These are phyloP conservation scores for Fusarium begoniae DNA, from an alignment of 2,329 filamentous ascomycete species.

Conservation along the genomic window DNA sequence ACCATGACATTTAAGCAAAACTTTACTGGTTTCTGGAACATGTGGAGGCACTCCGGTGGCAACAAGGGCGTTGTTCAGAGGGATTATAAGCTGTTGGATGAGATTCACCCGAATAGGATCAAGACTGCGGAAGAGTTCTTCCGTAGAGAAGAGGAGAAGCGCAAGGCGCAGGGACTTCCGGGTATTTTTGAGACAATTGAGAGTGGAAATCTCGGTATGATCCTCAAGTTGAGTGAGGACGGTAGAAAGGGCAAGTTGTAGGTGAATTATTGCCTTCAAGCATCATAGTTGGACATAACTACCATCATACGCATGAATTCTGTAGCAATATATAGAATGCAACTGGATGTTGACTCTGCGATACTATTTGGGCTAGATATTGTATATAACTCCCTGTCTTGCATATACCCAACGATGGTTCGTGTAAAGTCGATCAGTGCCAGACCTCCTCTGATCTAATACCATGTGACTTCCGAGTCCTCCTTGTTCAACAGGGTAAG, in stretches of 20 bases:
- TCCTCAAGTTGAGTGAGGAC: background rate
- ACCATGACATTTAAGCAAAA: slow-evolving; percentile 8
- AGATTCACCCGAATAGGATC: slow-evolving; percentile 18
- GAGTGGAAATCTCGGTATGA: rapidly evolving
- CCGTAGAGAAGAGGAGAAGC: background rate
- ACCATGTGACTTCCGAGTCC: background rate
- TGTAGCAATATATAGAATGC: rapidly evolving
- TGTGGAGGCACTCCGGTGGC: slow-evolving; percentile 2
- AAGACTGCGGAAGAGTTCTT: slow-evolving; percentile 19
- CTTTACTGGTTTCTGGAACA: slow-evolving; percentile 23
- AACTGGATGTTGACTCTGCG: rapidly evolving
- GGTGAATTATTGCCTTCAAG: rapidly evolving
- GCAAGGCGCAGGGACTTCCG: rapidly evolving
- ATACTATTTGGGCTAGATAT: rapidly evolving
- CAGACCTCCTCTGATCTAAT: rapidly evolving
- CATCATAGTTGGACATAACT: rapidly evolving
- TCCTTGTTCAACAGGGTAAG: no score
- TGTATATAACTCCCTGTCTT: background rate
- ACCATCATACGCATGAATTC: rapidly evolving
- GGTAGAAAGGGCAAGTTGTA: background rate
- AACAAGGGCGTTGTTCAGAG: slow-evolving; percentile 9
- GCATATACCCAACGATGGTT: rapidly evolving
- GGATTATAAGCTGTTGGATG: slow-evolving; percentile 13
- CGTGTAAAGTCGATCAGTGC: rapidly evolving
- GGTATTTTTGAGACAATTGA: background rate